A percentile compares a stretch with the other conserved stretches of the same genome.
Conservation (phyloP, 2,329 filamentous ascomycete genomes). For the Orbilia brochopaga region DNA sequence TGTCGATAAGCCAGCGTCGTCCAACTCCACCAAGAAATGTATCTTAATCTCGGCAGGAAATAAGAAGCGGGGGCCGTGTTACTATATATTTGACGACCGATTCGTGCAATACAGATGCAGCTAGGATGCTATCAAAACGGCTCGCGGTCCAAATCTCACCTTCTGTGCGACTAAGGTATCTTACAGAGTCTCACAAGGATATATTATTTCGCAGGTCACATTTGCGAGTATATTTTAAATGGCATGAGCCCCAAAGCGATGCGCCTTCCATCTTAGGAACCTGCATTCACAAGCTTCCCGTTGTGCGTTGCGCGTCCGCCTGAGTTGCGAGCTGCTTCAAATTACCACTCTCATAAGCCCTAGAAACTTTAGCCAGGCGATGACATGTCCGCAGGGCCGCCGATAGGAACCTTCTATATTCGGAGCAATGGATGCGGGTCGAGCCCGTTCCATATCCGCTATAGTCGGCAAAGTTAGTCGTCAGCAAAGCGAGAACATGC, state of each 20-base stretch:
- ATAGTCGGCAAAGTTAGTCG: neutral
- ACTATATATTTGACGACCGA: neutral
- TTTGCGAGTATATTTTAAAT: neutral
- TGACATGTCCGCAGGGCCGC: neutral
- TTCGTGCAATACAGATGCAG: neutral
- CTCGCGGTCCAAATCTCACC: neutral
- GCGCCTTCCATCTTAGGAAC: neutral
- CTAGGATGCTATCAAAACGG: neutral
- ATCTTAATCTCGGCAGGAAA: neutral
- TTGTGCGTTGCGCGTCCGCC: neutral
- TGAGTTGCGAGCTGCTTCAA: neutral
- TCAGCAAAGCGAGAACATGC: neutral
- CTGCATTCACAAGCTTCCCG: neutral
- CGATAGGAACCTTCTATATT: neutral
- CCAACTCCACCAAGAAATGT: neutral
- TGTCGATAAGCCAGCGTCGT: no score
- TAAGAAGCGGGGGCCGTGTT: slow-evolving; percentile 4
- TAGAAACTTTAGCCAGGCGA: neutral
- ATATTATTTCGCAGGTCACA: no score
- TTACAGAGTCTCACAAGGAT: slow-evolving; percentile 29
- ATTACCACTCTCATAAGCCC: neutral
- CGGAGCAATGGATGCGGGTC: neutral
- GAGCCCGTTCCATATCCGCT: neutral
- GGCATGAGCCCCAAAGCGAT: neutral
- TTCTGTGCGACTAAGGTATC: slow-evolving; percentile 23